A percentile compares a stretch with the other conserved stretches of the same genome.
Conservation (phyloP, 108 stramenopile genomes). For the Schizochytrium sp. region DNA sequence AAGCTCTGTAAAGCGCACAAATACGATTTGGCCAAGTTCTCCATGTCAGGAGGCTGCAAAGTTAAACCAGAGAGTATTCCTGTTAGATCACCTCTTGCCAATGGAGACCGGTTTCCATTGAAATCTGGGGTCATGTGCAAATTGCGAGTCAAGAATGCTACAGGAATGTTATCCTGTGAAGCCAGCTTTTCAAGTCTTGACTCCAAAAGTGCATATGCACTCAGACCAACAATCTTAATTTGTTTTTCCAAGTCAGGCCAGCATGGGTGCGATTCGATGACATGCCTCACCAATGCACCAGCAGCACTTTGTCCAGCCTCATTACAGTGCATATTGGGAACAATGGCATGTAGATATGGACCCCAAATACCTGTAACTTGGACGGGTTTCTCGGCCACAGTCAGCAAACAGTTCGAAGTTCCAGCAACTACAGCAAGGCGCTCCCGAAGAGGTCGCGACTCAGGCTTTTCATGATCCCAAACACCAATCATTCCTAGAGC, state of each 20-base stretch:
- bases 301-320: slow-evolving; percentile 61
- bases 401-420: slow-evolving; percentile 60
- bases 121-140: slow-evolving; percentile 64
- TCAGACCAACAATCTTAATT: not conserved
- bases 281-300: slow-evolving; percentile 27
- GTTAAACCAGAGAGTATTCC: slow-evolving; percentile 27
- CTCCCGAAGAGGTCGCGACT: not conserved
- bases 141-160: slow-evolving; percentile 30
- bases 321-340: not conserved
- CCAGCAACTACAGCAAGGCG: slow-evolving; percentile 59
- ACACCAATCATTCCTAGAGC: slow-evolving; percentile 44
- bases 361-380: slow-evolving; percentile 25
- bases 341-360: not conserved
- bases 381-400: not conserved
- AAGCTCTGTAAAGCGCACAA: slow-evolving; percentile 41
- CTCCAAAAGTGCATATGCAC: not conserved
- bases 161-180: not conserved
- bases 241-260: not conserved
- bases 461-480: not conserved
- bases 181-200: not conserved
- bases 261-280: slow-evolving; percentile 56
- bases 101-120: slow-evolving; percentile 59
- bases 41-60: not conserved
- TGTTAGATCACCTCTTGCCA: slow-evolving; percentile 19
- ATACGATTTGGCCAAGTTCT: slow-evolving; percentile 57